Base-by-base conservation (phyloP, 495 filamentous ascomycete species). In the Penicillium riverlandense region DNA sequence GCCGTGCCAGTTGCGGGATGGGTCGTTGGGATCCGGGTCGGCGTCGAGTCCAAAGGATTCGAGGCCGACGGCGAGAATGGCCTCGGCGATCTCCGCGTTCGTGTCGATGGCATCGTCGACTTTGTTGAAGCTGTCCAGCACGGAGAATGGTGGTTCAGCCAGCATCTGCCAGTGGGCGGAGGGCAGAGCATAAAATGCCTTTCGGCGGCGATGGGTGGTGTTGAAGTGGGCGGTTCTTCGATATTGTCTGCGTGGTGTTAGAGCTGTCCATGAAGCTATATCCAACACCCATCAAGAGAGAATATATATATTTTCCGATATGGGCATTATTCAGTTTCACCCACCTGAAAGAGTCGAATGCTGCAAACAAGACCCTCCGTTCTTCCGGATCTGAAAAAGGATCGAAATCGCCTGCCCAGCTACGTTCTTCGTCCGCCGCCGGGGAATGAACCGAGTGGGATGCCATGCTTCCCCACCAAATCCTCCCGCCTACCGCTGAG, bases 181-280 rank as follows among this genome's bases (percentile, higher is more conserved):
- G 2, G 91, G 88, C n/a, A 98, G 72, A 11, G 87, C 81, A 59
- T 95, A 97, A 74, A 97, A 96, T 8, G 84, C 77, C 62, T 88
- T 89, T 9, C 92, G 82, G 8, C 94, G 80, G 10, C 85, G 77
- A 61, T 97, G 91, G 13, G 94, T 97, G 34, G 82, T 80, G 62
- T 92, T 91, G 61, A 79, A 77, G 54, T 96, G 92, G 2, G 91
- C 85, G 5, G 74, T 73, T 45, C 80, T 82, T 40, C 87, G 83
- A 64, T 95, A 98, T 68, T 89, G 85, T 42, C 87, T 92, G 22
- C 22, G 58, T 37, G 38, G 27, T 8, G 22, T 22, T 6, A 22
- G 22, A 0, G 22, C 22, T 3, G 22, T 22, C 22, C 22, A 3
- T 4, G 22, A 22, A 22, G 22, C 22, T 22, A 22, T 22, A 22